These are phyloP conservation scores for Arthrobotrys sphaeroides DNA, from an alignment of 2,329 filamentous ascomycete genomes.

Conservation along the genomic window DNA sequence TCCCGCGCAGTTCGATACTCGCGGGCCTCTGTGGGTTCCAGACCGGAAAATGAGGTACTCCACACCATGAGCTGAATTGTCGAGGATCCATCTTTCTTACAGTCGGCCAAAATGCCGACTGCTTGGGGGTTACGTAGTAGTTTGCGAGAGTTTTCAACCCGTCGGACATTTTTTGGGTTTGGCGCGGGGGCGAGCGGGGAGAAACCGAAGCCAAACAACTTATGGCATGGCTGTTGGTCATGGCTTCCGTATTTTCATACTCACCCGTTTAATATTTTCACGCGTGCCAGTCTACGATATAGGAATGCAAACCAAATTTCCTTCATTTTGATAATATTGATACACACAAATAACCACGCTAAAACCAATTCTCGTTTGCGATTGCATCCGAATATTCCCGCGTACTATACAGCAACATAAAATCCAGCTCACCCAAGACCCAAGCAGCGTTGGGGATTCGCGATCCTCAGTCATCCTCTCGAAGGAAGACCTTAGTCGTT, in stretches of 20 bases:
- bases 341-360: background rate
- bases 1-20: background rate
- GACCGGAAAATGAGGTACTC: background rate
- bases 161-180: background rate
- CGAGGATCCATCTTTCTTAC: background rate
- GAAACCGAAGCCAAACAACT: slow-evolving; percentile 10
- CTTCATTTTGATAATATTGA: background rate
- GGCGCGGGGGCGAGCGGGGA: slow-evolving; percentile 1
- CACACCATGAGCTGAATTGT: background rate
- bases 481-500: slow-evolving; percentile 64
- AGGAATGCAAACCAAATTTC: background rate
- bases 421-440: too few species aligned
- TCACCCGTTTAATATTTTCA: too few species aligned
- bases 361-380: background rate
- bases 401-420: background rate
- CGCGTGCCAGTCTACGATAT: background rate
- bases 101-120: too few species aligned
- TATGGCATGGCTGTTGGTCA: background rate
- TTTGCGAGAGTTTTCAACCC: background rate
- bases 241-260: background rate
- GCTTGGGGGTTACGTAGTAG: background rate
- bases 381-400: too few species aligned
- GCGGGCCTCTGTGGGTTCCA: background rate
- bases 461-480: background rate
- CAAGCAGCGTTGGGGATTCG: background rate